Conservation (phyloP, 2,329 filamentous ascomycete genomes). For the Colletotrichum viniferum region DNA sequence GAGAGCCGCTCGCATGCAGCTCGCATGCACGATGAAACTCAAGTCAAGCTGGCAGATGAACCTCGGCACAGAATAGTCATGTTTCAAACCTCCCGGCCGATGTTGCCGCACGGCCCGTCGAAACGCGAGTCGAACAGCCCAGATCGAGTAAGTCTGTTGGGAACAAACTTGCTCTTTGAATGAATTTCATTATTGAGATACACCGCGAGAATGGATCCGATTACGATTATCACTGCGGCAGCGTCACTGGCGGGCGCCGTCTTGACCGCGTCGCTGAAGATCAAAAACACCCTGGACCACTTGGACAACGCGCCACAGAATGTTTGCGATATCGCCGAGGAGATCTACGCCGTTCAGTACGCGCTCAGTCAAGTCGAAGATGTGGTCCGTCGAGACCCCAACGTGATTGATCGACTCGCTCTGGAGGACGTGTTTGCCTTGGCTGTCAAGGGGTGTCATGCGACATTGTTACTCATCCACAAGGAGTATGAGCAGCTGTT, state of each 20-base stretch:
- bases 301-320: constrained; percentile 11
- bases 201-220: constrained; percentile 28
- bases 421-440: constrained; percentile 10
- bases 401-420: constrained; percentile 1
- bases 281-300: constrained; percentile 8
- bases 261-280: constrained; percentile 11
- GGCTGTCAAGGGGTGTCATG: constrained; percentile 17
- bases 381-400: constrained; percentile 8
- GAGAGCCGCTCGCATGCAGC: background rate
- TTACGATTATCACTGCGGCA: constrained; percentile 25
- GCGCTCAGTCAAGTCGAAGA: constrained; percentile 12
- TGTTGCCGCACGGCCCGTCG: background rate
- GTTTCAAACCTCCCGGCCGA: background rate
- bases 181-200: no score
- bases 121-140: background rate
- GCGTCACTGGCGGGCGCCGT: constrained; percentile 12
- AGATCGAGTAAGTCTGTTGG: background rate
- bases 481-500: constrained; percentile 16
- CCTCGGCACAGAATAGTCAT: background rate
- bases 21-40: background rate
- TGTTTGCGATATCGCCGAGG: constrained; percentile 10
- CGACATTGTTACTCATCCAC: constrained; percentile 3
- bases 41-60: background rate
- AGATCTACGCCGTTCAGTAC: constrained; percentile 12
- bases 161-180: background rate